These are phyloP conservation scores for Drechmeria coniospora DNA, from an alignment of 2,329 filamentous ascomycete species.

Conservation along the genomic window DNA sequence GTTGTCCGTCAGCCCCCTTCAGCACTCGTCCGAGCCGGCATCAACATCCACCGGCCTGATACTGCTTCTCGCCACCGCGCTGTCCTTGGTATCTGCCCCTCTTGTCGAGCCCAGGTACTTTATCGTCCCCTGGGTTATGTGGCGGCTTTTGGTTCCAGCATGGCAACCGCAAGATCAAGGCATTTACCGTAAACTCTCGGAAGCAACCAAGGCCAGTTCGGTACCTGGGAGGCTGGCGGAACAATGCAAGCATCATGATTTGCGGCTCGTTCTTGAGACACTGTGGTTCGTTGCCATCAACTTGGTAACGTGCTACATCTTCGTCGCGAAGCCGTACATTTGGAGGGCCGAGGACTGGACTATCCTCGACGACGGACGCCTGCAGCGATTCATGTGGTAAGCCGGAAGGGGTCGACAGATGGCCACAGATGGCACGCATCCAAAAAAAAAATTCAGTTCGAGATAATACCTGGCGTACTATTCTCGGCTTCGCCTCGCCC, in stretches of 20 bases:
- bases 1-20: conserved; percentile 11
- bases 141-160: conserved; percentile 63
- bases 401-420: neutral
- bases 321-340: conserved; percentile 50
- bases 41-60: conserved; percentile 37
- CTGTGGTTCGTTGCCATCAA: conserved; percentile 55
- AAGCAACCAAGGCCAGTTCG: neutral
- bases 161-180: conserved; percentile 16
- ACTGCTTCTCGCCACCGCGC: conserved; percentile 50
- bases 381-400: conserved; percentile 76
- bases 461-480: too few relatives aligned
- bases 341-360: conserved; percentile 43
- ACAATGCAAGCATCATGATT: conserved; percentile 17
- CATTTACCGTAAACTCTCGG: neutral
- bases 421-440: too few relatives aligned
- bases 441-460: too few relatives aligned
- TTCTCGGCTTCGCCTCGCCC: too few relatives aligned
- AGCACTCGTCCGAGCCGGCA: conserved; percentile 15
- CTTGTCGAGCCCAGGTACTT: conserved; percentile 94
- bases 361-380: conserved; percentile 35
- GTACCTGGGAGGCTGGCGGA: neutral
- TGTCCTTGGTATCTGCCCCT: conserved; percentile 76
- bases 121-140: conserved; percentile 88
- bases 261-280: conserved; percentile 45
- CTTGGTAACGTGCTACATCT: conserved; percentile 51